phyloP scores from a whole-genome alignment of 768 basidiomycete genomes.

The Russula compacta region DNA sequence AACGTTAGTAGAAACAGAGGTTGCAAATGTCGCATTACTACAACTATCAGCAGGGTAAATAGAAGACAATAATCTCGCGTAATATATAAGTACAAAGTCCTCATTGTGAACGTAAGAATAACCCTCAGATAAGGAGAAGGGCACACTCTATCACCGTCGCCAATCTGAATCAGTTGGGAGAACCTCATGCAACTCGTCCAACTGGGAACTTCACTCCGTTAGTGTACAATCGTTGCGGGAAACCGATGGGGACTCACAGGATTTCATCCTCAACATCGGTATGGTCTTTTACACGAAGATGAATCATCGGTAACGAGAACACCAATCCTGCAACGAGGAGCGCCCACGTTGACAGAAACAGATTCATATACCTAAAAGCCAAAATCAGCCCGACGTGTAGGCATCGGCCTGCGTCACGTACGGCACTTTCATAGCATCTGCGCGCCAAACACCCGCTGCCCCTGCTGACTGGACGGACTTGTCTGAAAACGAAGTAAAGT shows the following conservation, averaged over 20 bases:
- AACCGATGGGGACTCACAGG: conserved; percentile 34
- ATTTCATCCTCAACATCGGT: conserved; percentile 44
- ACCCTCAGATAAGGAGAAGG: neutral
- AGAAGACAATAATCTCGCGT: neutral
- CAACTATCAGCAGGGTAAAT: neutral
- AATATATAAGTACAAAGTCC: conserved; percentile 1
- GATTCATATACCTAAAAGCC: conserved; percentile 47
- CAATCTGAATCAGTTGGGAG: neutral
- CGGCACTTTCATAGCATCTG: conserved; percentile 54
- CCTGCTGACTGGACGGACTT: conserved; percentile 73
- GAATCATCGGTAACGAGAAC: conserved; percentile 67
- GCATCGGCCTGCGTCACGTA: conserved; percentile 29
- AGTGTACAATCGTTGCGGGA: neutral
- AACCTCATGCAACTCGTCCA: conserved; percentile 10
- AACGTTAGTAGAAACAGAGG: neutral
- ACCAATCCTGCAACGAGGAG: conserved; percentile 55
- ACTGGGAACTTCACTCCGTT: neutral
- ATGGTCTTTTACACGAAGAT: conserved; percentile 56
- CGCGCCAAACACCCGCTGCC: conserved; percentile 63
- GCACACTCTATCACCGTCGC: neutral
- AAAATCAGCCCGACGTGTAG: neutral
- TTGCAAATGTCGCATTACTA: neutral
- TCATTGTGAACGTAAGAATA: neutral
- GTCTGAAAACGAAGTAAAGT: conserved; percentile 32
- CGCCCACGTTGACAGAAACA: conserved; percentile 69